These are phyloP conservation scores for Aspergillus piperis DNA, from an alignment of 2,329 filamentous ascomycete genomes.

Conservation along the genomic window DNA sequence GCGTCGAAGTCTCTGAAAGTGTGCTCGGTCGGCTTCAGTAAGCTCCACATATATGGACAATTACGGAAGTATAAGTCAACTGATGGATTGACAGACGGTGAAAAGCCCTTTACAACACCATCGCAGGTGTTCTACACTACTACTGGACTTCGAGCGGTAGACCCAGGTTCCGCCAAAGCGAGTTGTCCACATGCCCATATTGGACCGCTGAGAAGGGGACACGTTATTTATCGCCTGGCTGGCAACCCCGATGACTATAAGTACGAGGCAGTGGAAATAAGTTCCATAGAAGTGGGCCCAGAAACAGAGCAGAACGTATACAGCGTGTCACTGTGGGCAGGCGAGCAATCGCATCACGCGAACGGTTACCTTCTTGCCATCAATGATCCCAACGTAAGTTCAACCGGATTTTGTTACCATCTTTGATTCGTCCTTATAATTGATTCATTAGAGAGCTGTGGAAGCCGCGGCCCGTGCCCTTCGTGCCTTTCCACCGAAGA, in stretches of 20 bases:
- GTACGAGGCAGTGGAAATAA: not conserved
- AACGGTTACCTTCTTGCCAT: not conserved
- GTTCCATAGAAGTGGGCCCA: not conserved
- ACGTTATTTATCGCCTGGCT: not conserved
- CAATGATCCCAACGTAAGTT: not conserved
- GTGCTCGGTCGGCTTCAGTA: not conserved
- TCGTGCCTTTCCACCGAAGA: not conserved
- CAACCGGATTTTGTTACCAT: not conserved
- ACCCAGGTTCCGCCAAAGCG: not conserved
- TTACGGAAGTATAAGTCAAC: no score
- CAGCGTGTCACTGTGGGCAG: not conserved
- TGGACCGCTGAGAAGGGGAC: not conserved
- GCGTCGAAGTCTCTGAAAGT: not conserved
- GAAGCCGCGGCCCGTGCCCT: not conserved
- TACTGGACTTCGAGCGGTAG: not conserved
- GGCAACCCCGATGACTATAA: fast-evolving
- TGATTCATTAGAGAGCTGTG: not conserved
- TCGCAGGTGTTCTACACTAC: not conserved
- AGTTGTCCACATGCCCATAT: not conserved
- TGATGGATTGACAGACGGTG: not conserved
- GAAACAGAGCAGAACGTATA: not conserved
- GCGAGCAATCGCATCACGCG: not conserved
- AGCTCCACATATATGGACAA: not conserved
- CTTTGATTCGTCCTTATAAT: not conserved
- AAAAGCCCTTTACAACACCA: not conserved